These are phyloP conservation scores for Penicillium verhagenii DNA, from an alignment of 495 filamentous ascomycete species.

Conservation along the genomic window DNA sequence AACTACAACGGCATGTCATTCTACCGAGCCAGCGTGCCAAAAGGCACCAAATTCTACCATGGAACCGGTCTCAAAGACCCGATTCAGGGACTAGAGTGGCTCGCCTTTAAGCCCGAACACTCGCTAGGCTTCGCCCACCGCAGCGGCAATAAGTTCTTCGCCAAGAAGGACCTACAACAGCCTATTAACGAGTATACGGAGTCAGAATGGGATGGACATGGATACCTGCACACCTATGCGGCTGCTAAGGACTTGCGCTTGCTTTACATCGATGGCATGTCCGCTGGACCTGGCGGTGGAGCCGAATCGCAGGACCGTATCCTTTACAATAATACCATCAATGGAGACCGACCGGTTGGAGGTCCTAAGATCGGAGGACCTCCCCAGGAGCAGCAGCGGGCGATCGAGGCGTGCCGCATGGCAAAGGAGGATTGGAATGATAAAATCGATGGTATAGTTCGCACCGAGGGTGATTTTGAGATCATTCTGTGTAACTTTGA, in stretches of 20 bases:
- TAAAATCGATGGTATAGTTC: conserved; percentile 58
- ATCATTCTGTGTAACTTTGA: conserved; percentile 64
- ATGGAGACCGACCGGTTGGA: neutral
- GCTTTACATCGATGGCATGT: conserved; percentile 62
- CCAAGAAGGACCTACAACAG: neutral
- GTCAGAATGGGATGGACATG: conserved; percentile 15
- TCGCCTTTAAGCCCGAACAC: conserved; percentile 70
- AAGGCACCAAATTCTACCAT: conserved; percentile 60
- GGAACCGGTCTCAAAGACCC: conserved; percentile 42
- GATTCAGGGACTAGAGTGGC: conserved; percentile 58
- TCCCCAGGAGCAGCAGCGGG: conserved; percentile 43
- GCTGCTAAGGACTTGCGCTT: conserved; percentile 50
- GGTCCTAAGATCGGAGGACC: conserved; percentile 6
- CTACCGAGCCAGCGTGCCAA: conserved; percentile 57
- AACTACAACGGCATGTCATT: conserved; percentile 70
- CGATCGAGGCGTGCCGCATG: conserved; percentile 49
- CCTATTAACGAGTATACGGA: conserved; percentile 6
- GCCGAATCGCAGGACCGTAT: conserved; percentile 59
- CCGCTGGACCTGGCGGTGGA: conserved; percentile 55
- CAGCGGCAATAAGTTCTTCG: neutral
- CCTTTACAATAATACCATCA: conserved; percentile 35
- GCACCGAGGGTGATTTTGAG: conserved; percentile 70
- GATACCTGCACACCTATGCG: conserved; percentile 59
- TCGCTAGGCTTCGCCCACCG: conserved; percentile 52
- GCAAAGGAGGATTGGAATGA: conserved; percentile 45